Conservation (phyloP, 805 yeast genomes). For the Metschnikowia shivogae region DNA sequence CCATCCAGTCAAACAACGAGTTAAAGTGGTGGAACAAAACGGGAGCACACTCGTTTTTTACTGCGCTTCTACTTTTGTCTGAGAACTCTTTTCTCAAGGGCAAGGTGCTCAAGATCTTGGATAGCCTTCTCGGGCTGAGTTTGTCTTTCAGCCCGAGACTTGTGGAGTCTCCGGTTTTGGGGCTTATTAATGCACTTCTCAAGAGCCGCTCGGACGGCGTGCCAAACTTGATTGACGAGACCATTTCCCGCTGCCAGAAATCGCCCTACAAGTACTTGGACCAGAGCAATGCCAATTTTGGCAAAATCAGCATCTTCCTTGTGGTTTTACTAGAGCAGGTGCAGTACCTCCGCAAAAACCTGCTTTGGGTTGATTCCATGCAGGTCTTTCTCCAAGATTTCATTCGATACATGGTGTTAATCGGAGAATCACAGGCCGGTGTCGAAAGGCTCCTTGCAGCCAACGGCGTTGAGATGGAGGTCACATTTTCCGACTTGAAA, state of each 20-base stretch:
- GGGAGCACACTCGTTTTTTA: conserved; percentile 56
- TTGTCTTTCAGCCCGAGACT: conserved; percentile 21
- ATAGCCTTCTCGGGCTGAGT: conserved; percentile 12
- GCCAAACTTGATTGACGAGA: conserved; percentile 70
- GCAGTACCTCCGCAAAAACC: conserved; percentile 41
- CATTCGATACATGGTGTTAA: conserved; percentile 42
- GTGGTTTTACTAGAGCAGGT: conserved; percentile 60
- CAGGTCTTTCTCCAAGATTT: conserved; percentile 49
- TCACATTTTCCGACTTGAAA: conserved; percentile 3
- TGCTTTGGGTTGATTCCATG: conserved; percentile 16
- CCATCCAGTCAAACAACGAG: conserved; percentile 54
- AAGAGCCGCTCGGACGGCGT: conserved; percentile 27
- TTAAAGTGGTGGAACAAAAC: conserved; percentile 76
- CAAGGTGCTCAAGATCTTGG: conserved; percentile 11
- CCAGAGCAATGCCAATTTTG: conserved; percentile 27
- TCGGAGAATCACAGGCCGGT: conserved; percentile 54
- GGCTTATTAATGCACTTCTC: conserved; percentile 49
- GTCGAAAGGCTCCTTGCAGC: conserved; percentile 17
- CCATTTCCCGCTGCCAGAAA: conserved; percentile 62
- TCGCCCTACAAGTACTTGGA: conserved; percentile 87
- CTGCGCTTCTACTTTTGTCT: conserved; percentile 53
- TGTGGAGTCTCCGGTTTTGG: conserved; percentile 50
- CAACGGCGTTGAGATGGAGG: not conserved
- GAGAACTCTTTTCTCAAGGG: conserved; percentile 8
- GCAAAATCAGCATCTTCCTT: conserved; percentile 33